phyloP scores from a whole-genome alignment of 169 alveolate genomes.

The Babesia microti region DNA sequence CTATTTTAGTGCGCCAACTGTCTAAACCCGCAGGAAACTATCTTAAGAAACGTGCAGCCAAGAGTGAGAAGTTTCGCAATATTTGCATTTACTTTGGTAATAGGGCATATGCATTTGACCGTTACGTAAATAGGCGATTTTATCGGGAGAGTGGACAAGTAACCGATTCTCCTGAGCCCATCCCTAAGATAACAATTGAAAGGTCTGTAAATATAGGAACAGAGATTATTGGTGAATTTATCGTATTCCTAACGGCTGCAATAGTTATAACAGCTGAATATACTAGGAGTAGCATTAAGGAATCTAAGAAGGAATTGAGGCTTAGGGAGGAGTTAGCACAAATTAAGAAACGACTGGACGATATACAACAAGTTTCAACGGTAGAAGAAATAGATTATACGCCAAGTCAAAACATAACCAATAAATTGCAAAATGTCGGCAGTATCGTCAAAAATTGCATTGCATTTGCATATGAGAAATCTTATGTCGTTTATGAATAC shows the following conservation, averaged over 20 bases:
- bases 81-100: conserved; percentile 58
- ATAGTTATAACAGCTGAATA: conserved; percentile 53
- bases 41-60: conserved; percentile 53
- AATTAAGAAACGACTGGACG: too few relatives aligned
- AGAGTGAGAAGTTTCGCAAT: conserved; percentile 49
- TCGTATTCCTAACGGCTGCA: conserved; percentile 53
- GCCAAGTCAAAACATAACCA: too few relatives aligned
- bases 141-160: conserved; percentile 41
- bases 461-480: too few relatives aligned
- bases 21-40: conserved; percentile 60
- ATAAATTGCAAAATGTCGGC: too few relatives aligned
- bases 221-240: conserved; percentile 55
- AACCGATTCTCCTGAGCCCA: conserved; percentile 33
- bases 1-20: conserved; percentile 58
- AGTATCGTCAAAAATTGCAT: too few relatives aligned
- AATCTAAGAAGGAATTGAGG: conserved; percentile 50
- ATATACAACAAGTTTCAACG: too few relatives aligned
- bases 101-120: conserved; percentile 55
- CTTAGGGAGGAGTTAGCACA: too few relatives aligned
- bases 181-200: conserved; percentile 48
- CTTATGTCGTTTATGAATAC: too few relatives aligned
- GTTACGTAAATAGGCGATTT: conserved; percentile 53
- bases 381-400: too few relatives aligned
- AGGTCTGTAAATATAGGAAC: conserved; percentile 63
- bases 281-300: conserved; percentile 51